phyloP scores from a whole-genome alignment of 805 yeast species.

The Grigorovia jiainica region DNA sequence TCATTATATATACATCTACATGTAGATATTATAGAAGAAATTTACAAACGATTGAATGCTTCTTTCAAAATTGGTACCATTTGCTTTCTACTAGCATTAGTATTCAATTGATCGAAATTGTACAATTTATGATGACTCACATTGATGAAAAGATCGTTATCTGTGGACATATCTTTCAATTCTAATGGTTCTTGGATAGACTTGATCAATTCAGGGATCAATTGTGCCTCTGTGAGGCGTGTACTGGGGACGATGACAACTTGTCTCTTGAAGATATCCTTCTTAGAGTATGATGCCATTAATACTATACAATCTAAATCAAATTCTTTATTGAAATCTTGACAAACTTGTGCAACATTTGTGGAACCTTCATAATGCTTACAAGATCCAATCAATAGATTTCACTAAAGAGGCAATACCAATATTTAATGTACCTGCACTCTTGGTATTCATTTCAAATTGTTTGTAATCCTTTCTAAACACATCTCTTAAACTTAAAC shows the following conservation, averaged over 20 bases:
- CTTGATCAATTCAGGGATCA: constrained; percentile 7
- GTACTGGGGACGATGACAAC: constrained; percentile 22
- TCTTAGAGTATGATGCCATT: constrained; percentile 39
- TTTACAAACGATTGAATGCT: constrained; percentile 11
- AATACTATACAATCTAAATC: constrained; percentile 34
- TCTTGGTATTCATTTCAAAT: constrained; percentile 29
- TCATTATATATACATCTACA: too few species aligned
- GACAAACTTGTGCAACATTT: constrained; percentile 16
- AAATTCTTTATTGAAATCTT: constrained; percentile 21
- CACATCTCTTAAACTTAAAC: constrained; percentile 51
- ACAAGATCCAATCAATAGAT: constrained; percentile 46
- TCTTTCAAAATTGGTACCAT: constrained; percentile 53
- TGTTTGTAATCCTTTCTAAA: constrained; percentile 79
- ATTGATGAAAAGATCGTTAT: not conserved
- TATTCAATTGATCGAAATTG: constrained; percentile 40
- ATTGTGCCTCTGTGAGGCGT: constrained; percentile 4
- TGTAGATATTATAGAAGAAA: too few species aligned
- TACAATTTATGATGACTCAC: not conserved
- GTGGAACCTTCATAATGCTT: constrained; percentile 24
- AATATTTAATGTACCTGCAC: constrained; percentile 27
- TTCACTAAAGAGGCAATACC: constrained; percentile 76
- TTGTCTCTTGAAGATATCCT: constrained; percentile 35
- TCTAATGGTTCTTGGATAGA: constrained; percentile 10
- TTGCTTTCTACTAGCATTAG: constrained; percentile 71
- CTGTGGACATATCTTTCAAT: constrained; percentile 5